These are phyloP conservation scores for Annona squamosa DNA, from an alignment of 164 flowering plant genomes.

Conservation along the genomic window DNA sequence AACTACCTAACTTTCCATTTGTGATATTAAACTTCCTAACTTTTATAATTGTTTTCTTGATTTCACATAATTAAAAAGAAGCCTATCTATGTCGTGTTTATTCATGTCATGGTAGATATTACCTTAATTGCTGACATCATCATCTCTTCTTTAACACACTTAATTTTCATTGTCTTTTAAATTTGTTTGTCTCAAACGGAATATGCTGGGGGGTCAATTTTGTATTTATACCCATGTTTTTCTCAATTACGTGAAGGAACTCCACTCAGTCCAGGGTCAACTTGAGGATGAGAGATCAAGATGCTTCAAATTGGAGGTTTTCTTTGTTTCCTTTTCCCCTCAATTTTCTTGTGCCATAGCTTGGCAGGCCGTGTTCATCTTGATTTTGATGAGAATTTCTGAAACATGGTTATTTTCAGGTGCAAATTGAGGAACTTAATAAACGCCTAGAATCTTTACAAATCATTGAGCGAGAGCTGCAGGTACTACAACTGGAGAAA, in stretches of 20 bases:
- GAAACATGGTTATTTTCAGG: slow-evolving; percentile 29
- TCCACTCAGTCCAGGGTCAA: slow-evolving; percentile 82
- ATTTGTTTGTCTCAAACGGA: too few species aligned
- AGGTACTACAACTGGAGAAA: slow-evolving; percentile 52
- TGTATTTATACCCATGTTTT: neutral
- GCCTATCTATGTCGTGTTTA: too few species aligned
- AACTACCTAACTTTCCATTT: too few species aligned
- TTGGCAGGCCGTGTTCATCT: neutral
- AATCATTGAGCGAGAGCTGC: slow-evolving; percentile 65
- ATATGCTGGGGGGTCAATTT: too few species aligned
- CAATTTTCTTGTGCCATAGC: neutral
- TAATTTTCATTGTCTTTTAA: too few species aligned
- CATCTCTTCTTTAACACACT: too few species aligned
- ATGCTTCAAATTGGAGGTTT: slow-evolving; percentile 90
- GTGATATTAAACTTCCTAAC: too few species aligned
- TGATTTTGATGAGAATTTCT: neutral
- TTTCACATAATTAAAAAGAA: too few species aligned
- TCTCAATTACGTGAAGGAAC: slow-evolving; percentile 50
- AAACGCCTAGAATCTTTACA: slow-evolving; percentile 53
- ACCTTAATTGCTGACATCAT: too few species aligned
- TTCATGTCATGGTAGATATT: too few species aligned
- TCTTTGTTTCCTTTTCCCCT: slow-evolving; percentile 2
- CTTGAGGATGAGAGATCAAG: slow-evolving; percentile 73
- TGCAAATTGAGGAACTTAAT: slow-evolving; percentile 68
- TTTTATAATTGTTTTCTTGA: too few species aligned